Base-by-base conservation (phyloP, 257 asterid species). In the Capsicum rhomboideum region DNA sequence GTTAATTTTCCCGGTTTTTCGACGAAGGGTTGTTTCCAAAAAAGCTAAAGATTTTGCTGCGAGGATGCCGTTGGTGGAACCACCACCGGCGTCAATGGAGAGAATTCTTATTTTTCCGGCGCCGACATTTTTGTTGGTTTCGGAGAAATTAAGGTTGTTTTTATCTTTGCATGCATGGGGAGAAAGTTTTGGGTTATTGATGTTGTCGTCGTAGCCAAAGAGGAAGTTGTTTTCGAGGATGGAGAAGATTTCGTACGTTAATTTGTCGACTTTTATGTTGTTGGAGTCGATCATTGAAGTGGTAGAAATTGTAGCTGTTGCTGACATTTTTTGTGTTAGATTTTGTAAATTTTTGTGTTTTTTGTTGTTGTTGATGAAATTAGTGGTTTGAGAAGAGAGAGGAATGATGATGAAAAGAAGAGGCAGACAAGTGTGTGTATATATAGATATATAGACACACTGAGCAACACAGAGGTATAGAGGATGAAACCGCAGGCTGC, bases 191-290 rank as follows among this genome's bases (percentile, higher is more conserved):
- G 8, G 86, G 79, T 34, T 34, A 34, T 34, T 34, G 4, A 34
- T 34, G 40, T 3, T 34, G 4, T 34, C 4, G 40, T 68, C 78
- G 83, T 71, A 83, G 13, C 98, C 98, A 40, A 95, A 95, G 59
- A 95, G 94, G 90, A 95, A 95, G 17, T 95, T 95, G 89, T 92
- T 95, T 67, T 95, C 98, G 0, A 95, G 98, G 64, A 95, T 92
- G 56, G 98, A 91, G 90, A 95, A 95, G 29, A 95, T 95, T 82
- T 95, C 92, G 78, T 85, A 88, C 31, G 96, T 91, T 50, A 92
- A 92, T 54, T 88, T 87, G 83, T 91, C 93, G 16, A 78, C 88
- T 8, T 86, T 92, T 71, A 85, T 53, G 40, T 74, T 46, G 58
- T 74, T 46, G 64, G 85, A 84, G 52, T 88, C 85, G 23, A 85